Base-by-base conservation (phyloP, 257 asterid genomes). In the Knoxia roxburghii region DNA sequence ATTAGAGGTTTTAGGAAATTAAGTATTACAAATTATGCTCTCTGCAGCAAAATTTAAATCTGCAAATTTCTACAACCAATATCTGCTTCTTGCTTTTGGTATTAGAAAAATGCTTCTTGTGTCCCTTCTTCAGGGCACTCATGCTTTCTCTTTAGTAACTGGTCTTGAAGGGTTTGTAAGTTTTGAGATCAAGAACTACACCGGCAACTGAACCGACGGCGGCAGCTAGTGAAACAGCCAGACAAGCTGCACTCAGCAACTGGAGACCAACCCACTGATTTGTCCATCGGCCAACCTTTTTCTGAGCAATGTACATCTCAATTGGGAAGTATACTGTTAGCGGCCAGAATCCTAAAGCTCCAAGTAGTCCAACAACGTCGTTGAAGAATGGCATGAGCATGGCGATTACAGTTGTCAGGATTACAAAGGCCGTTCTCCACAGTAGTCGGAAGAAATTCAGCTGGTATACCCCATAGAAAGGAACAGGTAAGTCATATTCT, bases 321-420 rank as follows among this genome's bases (percentile, higher is more conserved):
- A 72, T 61, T 7, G 85, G 82, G 32, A 80, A 80, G 59, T 81
- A 81, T 13, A 81, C 86, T 0, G 86, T 76, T 49, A 81, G 61
- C 1, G 86, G 84, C 87, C 87, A 79, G 53, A 79, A 82, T 7
- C 84, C 87, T 10, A 77, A 35, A n/a, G 84, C 87, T 18, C 84
- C 84, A 0, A 79, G 78, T 15, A 79, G 68, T 37, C 84, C 83
- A 1, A 82, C 83, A 35, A 82, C 83, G n/a, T 82, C 81, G 26
- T 78, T 73, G 63, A 76, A 78, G 62, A 82, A 82, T 3, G 86
- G 86, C 73, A 81, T 17, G 24, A 78, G 78, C 83, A 82, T 82
- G 27, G 83, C 70, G 48, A 79, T 75, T 30, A 79, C 30, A 15
- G 81, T 82, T 18, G 87, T 82, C 45, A 78, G 10, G 5, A 75